A percentile compares a stretch with the other conserved stretches of the same genome.
Evolutionary conservation across 139 green algal genomes (phyloP).

Genomic region (Closterium sp.): DNA sequence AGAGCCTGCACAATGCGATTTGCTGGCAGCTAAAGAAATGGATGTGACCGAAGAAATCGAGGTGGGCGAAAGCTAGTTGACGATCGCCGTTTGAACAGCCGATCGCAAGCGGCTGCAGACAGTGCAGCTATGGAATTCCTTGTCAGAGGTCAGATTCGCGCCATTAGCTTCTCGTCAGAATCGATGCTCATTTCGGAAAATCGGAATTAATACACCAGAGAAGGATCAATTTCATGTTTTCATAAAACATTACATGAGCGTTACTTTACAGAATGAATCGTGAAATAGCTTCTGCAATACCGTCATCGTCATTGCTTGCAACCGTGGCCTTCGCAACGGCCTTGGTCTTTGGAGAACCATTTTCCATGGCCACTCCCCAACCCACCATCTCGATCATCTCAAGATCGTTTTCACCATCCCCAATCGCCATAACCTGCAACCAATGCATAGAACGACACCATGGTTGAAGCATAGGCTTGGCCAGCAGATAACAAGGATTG

Average conservation of each 20-base stretch:
- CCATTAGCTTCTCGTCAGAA: not conserved
- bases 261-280: conserved; percentile 68
- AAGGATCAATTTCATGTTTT: not conserved
- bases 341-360: conserved; percentile 74
- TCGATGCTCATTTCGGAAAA: not conserved
- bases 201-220: not conserved
- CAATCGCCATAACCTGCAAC: conserved; percentile 77
- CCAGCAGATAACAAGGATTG: no score
- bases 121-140: not conserved
- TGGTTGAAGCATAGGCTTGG: no score
- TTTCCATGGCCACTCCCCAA: conserved; percentile 92
- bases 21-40: not conserved
- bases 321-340: conserved; percentile 61
- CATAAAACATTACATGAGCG: not conserved
- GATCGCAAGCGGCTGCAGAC: not conserved
- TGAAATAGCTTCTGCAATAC: conserved; percentile 89
- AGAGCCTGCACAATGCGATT: not conserved
- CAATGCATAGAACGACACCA: not conserved
- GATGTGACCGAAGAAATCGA: not conserved
- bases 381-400: conserved; percentile 76
- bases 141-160: not conserved
- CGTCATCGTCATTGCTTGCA: conserved; percentile 77
- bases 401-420: conserved; percentile 89
- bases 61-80: not conserved
- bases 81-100: not conserved